Conservation (phyloP, 1,139 yeast species). For the Yamadazyma epiphylla region DNA sequence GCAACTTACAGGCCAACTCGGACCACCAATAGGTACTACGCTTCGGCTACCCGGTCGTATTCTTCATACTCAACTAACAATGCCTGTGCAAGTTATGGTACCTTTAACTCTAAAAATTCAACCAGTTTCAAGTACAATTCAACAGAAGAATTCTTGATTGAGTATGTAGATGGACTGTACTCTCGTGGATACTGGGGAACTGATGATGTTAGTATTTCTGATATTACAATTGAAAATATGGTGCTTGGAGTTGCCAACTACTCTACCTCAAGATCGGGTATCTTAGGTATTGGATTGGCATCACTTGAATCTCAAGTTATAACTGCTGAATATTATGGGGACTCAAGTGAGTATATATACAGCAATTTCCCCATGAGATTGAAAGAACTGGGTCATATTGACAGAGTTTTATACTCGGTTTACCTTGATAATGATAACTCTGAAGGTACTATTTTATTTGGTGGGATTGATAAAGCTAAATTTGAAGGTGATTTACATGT, state of each 20-base stretch:
- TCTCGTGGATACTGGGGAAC: constrained; percentile 52
- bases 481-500: constrained; percentile 38
- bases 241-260: constrained; percentile 54
- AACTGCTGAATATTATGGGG: constrained; percentile 15
- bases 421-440: constrained; percentile 36
- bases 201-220: constrained; percentile 39
- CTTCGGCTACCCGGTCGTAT: no score
- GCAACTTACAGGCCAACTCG: no score
- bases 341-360: constrained; percentile 15
- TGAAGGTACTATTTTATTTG: constrained; percentile 51
- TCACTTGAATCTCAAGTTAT: constrained; percentile 14
- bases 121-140: constrained; percentile 42
- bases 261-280: constrained; percentile 53
- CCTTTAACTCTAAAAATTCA: constrained; percentile 46
- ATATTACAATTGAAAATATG: constrained; percentile 25
- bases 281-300: constrained; percentile 55
- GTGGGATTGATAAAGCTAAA: constrained; percentile 56
- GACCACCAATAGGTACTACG: no score
- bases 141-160: constrained; percentile 33
- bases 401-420: constrained; percentile 47
- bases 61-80: no score
- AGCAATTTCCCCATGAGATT: constrained; percentile 45
- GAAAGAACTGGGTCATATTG: constrained; percentile 46
- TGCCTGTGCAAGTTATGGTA: constrained; percentile 42
- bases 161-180: constrained; percentile 27